A percentile compares a stretch with the other conserved stretches of the same genome.
phyloP scores from a whole-genome alignment of 306 rosid species.

The Geum urbanum region DNA sequence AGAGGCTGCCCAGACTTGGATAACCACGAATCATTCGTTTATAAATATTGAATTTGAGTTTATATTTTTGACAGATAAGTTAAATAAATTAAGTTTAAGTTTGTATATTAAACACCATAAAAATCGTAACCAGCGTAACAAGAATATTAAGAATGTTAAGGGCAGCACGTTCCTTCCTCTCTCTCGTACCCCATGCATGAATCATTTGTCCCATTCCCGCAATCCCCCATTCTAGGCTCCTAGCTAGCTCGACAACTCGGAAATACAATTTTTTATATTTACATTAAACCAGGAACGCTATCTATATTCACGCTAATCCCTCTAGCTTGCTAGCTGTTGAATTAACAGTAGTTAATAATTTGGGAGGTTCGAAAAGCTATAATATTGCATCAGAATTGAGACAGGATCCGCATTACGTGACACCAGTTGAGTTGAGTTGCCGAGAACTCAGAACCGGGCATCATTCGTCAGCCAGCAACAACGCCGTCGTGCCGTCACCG shows the following conservation, averaged over 20 bases:
- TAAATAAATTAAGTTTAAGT: too few relatives aligned
- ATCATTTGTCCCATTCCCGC: constrained; percentile 24
- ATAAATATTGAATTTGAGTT: too few relatives aligned
- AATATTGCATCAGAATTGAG: background rate
- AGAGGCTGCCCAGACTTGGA: too few relatives aligned
- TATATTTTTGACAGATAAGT: too few relatives aligned
- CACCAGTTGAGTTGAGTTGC: background rate
- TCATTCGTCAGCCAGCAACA: constrained; percentile 16
- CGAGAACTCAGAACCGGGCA: background rate
- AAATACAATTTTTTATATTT: background rate
- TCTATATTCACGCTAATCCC: too few relatives aligned
- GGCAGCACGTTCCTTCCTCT: constrained; percentile 13
- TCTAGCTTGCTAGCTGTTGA: too few relatives aligned
- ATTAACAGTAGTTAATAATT: constrained; percentile 7
- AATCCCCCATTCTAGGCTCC: background rate
- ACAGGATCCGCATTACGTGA: constrained; percentile 62
- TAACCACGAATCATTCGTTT: too few relatives aligned
- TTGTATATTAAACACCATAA: too few relatives aligned
- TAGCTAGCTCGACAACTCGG: too few relatives aligned
- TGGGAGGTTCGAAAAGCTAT: constrained; percentile 38
- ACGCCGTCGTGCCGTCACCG: constrained; percentile 36
- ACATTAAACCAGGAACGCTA: background rate
- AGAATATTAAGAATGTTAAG: too few relatives aligned
- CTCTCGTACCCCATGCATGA: background rate
- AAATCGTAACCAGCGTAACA: too few relatives aligned